phyloP scores from a whole-genome alignment of 495 filamentous ascomycete genomes.

The Trichoderma reesei region DNA sequence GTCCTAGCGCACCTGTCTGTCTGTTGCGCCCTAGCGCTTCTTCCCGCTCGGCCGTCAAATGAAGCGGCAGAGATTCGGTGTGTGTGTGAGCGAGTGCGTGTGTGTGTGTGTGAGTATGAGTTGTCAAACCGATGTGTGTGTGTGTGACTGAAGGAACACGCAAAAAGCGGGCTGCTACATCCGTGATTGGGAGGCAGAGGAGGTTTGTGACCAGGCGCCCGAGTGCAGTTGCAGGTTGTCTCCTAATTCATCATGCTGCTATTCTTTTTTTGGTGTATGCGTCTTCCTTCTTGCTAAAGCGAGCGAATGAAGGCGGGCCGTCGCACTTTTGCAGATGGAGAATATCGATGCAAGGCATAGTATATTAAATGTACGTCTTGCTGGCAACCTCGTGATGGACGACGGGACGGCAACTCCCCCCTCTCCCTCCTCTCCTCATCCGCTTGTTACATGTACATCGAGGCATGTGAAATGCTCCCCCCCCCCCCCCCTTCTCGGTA shows the following conservation, averaged over 20 bases:
- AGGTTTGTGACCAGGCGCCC: no score
- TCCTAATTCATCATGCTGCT: neutral
- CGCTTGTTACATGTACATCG: no score
- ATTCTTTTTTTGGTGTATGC: neutral
- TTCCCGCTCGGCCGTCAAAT: neutral
- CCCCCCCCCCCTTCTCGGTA: no score
- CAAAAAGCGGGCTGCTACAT: neutral
- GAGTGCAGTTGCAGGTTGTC: no score
- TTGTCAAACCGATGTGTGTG: no score
- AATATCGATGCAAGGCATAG: constrained; percentile 6
- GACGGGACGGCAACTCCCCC: neutral
- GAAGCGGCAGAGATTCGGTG: neutral
- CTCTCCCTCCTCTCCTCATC: neutral
- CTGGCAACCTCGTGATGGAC: neutral
- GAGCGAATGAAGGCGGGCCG: constrained; percentile 1
- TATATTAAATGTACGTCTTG: neutral
- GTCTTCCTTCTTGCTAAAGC: neutral
- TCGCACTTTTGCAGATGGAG: neutral
- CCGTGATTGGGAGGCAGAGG: neutral
- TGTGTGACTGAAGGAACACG: neutral
- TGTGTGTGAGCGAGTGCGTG: neutral
- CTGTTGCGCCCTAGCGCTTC: constrained; percentile 1
- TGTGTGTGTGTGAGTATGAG: no score
- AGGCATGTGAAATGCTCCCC: neutral
- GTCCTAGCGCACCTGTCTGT: neutral